Evolutionary conservation across 148 eudicot species (phyloP), one percentile per base, ranked within the genome.

Genomic region (Diospyros kaki): DNA sequence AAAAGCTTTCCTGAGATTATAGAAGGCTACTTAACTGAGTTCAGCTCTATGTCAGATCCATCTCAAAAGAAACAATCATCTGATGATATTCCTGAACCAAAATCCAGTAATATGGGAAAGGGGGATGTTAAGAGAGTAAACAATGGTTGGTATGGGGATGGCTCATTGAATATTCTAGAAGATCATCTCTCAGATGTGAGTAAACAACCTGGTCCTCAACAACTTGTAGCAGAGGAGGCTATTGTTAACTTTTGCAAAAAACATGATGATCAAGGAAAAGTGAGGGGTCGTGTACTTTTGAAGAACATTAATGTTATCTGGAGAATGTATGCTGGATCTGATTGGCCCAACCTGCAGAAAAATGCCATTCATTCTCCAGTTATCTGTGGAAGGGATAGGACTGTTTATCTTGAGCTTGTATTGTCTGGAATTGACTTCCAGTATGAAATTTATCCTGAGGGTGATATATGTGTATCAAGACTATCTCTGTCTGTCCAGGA

Each of bases 271-370:
- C 72, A 63, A 78, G 80, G 75, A 75, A 87, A 79, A 71, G 84
- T 75, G 66, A 91, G 83, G 87, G 94, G 96, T 17, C 80, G 88
- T 69, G 77, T 92, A 72, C 72, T 76, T 80, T 78, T 95, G 73
- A 86, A 84, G 73, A 89, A 95, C 69, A 81, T 88, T 44, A 86
- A 88, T 70, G 82, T 95, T 18, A 80, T 68, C 48, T 95, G 98
- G 98, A 78, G 81, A 77, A 85, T 95, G 90, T 87, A 83, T 83
- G 88, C 81, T 74, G 98, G 98, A 75, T 90, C 93, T 75, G 97
- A 90, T 81, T 95, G 98, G 98, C 70, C 73, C 65, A 86, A 85
- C 68, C 75, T 77, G 70, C 83, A 80, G 65, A 75, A 75, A 58
- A 54, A 71, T 74, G 77, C 18, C 73, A 77, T 43, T 61, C 72